These are phyloP conservation scores for Starmera pachycereana DNA, from an alignment of 805 yeast genomes.

Conservation along the genomic window DNA sequence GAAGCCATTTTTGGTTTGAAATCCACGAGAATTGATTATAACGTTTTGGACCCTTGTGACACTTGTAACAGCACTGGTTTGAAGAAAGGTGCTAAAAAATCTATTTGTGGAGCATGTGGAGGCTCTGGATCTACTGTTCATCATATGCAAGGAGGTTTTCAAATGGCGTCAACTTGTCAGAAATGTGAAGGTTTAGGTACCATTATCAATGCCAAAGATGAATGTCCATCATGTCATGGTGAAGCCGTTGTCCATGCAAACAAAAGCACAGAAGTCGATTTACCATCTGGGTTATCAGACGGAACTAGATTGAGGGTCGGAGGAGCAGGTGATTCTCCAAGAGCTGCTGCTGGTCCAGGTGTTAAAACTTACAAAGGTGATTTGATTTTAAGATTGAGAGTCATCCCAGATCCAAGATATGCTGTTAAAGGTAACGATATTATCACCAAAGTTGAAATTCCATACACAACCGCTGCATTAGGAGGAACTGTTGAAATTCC, in stretches of 20 bases:
- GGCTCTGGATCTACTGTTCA: slow-evolving; percentile 92
- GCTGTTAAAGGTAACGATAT: slow-evolving; percentile 58
- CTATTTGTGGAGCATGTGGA: slow-evolving; percentile 78
- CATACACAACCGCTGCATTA: slow-evolving; percentile 92
- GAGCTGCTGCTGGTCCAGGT: slow-evolving; percentile 60
- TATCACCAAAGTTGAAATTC: slow-evolving; percentile 53
- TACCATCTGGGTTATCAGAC: slow-evolving; percentile 84
- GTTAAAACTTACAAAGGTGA: slow-evolving; percentile 75
- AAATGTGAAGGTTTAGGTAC: slow-evolving; percentile 89
- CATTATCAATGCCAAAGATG: slow-evolving; percentile 51
- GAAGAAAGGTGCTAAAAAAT: slow-evolving; percentile 61
- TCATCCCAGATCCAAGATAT: slow-evolving; percentile 65
- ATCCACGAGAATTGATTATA: slow-evolving; percentile 53
- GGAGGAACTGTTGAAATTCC: slow-evolving; percentile 93
- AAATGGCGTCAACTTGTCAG: slow-evolving; percentile 88
- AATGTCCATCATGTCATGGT: slow-evolving; percentile 78
- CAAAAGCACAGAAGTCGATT: slow-evolving; percentile 67
- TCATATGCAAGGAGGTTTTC: slow-evolving; percentile 84
- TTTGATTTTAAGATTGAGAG: slow-evolving; percentile 70
- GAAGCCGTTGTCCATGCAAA: slow-evolving; percentile 67
- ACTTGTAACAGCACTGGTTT: slow-evolving; percentile 83
- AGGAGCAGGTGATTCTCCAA: slow-evolving; percentile 88
- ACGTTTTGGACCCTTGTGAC: slow-evolving; percentile 64
- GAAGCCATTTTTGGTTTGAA: slow-evolving; percentile 79
- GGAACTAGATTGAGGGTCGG: slow-evolving; percentile 78